Percentiles rank a stretch among this genome's conserved stretches.
These are phyloP conservation scores for Geotrichum siamense DNA, from an alignment of 1,139 yeast genomes.

Conservation along the genomic window DNA sequence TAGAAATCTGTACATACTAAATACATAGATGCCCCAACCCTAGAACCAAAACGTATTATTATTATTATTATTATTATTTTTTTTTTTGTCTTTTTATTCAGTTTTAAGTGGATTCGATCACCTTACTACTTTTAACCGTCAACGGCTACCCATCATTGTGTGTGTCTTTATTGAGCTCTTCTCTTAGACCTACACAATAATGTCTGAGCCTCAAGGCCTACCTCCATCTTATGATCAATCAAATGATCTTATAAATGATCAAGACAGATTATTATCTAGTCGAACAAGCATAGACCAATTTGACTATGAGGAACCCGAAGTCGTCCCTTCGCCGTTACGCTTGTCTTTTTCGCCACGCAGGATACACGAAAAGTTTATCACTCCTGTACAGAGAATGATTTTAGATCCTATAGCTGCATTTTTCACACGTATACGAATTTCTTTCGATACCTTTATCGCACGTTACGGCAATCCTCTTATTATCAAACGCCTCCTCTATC, in stretches of 20 bases:
- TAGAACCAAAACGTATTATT: too few relatives aligned
- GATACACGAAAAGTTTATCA: conserved; percentile 42
- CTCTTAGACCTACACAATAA: not conserved
- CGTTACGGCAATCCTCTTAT: conserved; percentile 80
- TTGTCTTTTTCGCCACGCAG: conserved; percentile 30
- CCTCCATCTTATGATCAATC: conserved; percentile 8
- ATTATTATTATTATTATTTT: too few relatives aligned
- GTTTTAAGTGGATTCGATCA: too few relatives aligned
- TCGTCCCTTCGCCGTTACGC: conserved; percentile 20
- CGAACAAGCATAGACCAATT: conserved; percentile 20
- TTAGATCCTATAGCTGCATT: conserved; percentile 66
- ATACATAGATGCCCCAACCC: conserved; percentile 6
- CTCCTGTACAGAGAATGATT: conserved; percentile 43
- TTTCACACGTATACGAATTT: conserved; percentile 40
- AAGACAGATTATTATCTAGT: conserved; percentile 2
- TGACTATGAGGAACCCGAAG: conserved; percentile 14
- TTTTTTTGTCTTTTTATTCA: too few relatives aligned
- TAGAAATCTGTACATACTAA: not conserved
- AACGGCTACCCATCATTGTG: not conserved
- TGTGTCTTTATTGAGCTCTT: not conserved
- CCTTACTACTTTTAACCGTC: too few relatives aligned
- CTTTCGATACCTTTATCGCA: conserved; percentile 51
- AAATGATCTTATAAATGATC: conserved; percentile 6
- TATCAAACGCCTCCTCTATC: conserved; percentile 67
- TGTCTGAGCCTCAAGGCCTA: not conserved